A percentile compares a stretch with the other conserved stretches of the same genome.
These are phyloP conservation scores for Podaxis carcinomalis DNA, from an alignment of 768 basidiomycete species.

Conservation along the genomic window DNA sequence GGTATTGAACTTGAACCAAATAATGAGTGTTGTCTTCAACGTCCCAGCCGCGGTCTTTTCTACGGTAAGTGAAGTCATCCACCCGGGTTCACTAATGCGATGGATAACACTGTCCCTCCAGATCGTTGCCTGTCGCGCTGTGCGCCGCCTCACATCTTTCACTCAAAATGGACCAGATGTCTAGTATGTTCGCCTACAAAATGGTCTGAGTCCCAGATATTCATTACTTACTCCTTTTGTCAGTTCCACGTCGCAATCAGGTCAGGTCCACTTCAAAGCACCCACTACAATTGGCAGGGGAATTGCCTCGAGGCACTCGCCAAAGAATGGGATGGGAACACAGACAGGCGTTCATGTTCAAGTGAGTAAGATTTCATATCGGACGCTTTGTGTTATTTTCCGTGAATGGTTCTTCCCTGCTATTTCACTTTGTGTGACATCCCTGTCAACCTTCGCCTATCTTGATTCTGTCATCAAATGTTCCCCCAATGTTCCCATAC, in stretches of 20 bases:
- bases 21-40: conserved; percentile 66
- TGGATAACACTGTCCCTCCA: conserved; percentile 15
- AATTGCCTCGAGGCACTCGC: conserved; percentile 15
- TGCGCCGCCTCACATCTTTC: conserved; percentile 56
- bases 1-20: conserved; percentile 57
- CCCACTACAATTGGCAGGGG: conserved; percentile 3
- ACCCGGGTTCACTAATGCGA: background rate
- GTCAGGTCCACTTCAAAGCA: background rate
- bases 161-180: conserved; percentile 36
- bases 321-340: background rate
- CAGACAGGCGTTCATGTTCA: conserved; percentile 41
- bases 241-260: conserved; percentile 1
- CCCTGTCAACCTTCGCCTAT: background rate
- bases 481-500: background rate
- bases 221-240: too few relatives aligned
- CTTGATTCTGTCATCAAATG: background rate
- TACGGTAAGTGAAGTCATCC: conserved; percentile 31
- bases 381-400: background rate
- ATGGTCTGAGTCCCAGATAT: background rate
- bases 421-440: background rate
- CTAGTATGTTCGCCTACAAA: conserved; percentile 30
- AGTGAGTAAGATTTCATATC: conserved; percentile 21
- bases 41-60: conserved; percentile 57
- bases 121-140: conserved; percentile 59
- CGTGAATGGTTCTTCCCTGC: conserved; percentile 1